Evolutionary conservation across 768 basidiomycete species (phyloP).

Genomic region (Cubamyces sp.): DNA sequence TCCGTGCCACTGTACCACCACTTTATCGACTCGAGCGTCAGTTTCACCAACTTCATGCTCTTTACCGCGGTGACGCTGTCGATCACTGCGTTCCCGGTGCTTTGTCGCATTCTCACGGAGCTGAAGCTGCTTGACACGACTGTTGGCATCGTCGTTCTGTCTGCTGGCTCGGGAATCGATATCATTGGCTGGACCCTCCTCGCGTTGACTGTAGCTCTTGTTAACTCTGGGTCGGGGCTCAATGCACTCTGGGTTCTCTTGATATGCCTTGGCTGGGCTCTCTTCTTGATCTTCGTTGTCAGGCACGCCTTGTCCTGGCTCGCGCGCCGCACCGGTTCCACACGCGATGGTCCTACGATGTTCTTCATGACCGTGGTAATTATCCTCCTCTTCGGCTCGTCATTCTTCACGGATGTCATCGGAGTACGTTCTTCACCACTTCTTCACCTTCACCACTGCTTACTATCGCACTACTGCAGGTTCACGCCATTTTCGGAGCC

Average conservation of each 20-base stretch:
- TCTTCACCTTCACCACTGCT: too few relatives aligned
- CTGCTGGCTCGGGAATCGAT: slow-evolving; percentile 76
- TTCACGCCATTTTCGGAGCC: slow-evolving; percentile 47
- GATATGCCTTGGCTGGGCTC: slow-evolving; percentile 61
- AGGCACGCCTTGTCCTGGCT: slow-evolving; percentile 69
- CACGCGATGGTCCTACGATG: neutral
- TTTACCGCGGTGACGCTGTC: slow-evolving; percentile 85
- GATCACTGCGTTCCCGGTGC: slow-evolving; percentile 82
- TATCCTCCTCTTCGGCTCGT: slow-evolving; percentile 71
- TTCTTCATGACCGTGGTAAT: slow-evolving; percentile 72
- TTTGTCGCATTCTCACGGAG: slow-evolving; percentile 85
- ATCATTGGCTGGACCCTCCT: slow-evolving; percentile 81
- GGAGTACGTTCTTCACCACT: slow-evolving; percentile 38
- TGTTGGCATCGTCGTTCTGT: slow-evolving; percentile 82
- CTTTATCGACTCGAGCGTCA: slow-evolving; percentile 59
- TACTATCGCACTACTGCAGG: neutral
- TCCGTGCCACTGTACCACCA: slow-evolving; percentile 76
- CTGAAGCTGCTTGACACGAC: slow-evolving; percentile 80
- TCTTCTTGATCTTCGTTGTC: slow-evolving; percentile 70
- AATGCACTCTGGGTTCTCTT: slow-evolving; percentile 83
- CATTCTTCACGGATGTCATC: slow-evolving; percentile 88
- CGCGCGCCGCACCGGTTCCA: slow-evolving; percentile 34
- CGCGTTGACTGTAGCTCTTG: slow-evolving; percentile 81
- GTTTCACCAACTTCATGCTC: slow-evolving; percentile 81
- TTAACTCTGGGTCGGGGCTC: slow-evolving; percentile 74